Evolutionary conservation across 257 asterid genomes (phyloP), one percentile per base, ranked within the genome.

Genomic region (Avicennia marina): DNA sequence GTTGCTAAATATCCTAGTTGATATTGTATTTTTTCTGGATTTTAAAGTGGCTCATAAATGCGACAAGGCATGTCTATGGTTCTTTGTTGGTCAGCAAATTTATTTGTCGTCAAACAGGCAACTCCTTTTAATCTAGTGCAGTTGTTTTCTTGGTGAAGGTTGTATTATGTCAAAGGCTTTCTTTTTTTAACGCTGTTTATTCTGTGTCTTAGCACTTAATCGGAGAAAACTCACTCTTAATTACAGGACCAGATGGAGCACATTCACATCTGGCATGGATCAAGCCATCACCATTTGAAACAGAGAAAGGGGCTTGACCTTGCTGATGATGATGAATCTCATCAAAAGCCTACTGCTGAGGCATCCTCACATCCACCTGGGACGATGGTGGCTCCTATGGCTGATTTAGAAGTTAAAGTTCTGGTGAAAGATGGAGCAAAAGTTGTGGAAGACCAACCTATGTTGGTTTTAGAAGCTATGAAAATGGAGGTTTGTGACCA

Each of bases 391-490:
- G 94, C 97, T 47, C 98, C 98, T 2, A 91, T 91, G 98, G 87
- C 98, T 46, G 96, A 96, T 70, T 72, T 91, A 65, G 89, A 85
- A 52, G 90, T 83, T 48, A 91, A 91, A 71, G 85, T 91, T 61
- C 68, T 91, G 76, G 89, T 76, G 46, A 73, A 85, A 62, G 80
- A 88, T 26, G 94, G 89, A 65, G 78, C 62, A 12, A 76, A 78
- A 63, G 94, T 91, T 33, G 71, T 68, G 40, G 90, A 77, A 56
- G 95, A 89, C 36, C 98, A 88, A 72, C 89, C 96, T 24, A 62
- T 89, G 48, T 61, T 93, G 52, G 96, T 86, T 36, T 64, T 93
- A 65, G 98, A 93, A 75, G 98, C 98, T 47, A 93, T 93, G 98
- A 93, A 93, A 79, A 93, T 93, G 98, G 98, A 93, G 98, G 98